Base-by-base conservation (phyloP, 2,329 filamentous ascomycete species). In the Pseudodiploospora longispora region DNA sequence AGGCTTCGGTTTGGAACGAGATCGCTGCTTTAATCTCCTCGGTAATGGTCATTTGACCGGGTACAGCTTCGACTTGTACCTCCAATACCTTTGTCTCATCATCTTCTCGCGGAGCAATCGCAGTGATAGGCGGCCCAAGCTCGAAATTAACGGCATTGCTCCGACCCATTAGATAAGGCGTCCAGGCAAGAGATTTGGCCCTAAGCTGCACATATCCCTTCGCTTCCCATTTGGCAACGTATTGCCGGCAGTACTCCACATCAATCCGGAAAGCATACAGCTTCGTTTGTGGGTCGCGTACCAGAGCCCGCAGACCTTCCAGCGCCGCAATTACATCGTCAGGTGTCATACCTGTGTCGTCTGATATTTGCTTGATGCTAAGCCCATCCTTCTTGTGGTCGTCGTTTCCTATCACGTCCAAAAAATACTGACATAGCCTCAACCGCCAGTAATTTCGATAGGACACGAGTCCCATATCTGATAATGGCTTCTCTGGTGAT, bases 361-460 rank as follows among this genome's bases (percentile, higher is more conserved):
- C 83, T 0, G 91, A 95, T 50, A 94, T 87, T 30, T 78, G 71
- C 50, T 74, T 74, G 54, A 83, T 73, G 50, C 78, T 83, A 12
- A 83, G 64, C 2, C 76, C 75, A 7, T 69, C 67, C 47, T 66
- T 69, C 43, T 54, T 56, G 41, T 60, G 49, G n/a, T 55, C 51
- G 2, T 52, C 58, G 2, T 49, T 49, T 6, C 60, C 55, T 49
- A 64, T 54, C 9, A 55, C 46, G 51, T 83, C 67, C 33, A 90
- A 70, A 6, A 98, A 74, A 54, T 95, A 87, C 50, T 86, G 84
- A 59, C 90, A 96, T 43, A 98, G 70, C 3, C 95, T 75, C 7
- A 95, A 71, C 19, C 93, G 83, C 93, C 93, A 98, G 63, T 98
- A 98, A 56, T 95, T 96, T 37, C 93, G 82, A 61, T 98, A 98